A percentile compares a stretch with the other conserved stretches of the same genome.
Conservation (phyloP, 129 eudicot genomes). For the Ambrosia trifida region DNA sequence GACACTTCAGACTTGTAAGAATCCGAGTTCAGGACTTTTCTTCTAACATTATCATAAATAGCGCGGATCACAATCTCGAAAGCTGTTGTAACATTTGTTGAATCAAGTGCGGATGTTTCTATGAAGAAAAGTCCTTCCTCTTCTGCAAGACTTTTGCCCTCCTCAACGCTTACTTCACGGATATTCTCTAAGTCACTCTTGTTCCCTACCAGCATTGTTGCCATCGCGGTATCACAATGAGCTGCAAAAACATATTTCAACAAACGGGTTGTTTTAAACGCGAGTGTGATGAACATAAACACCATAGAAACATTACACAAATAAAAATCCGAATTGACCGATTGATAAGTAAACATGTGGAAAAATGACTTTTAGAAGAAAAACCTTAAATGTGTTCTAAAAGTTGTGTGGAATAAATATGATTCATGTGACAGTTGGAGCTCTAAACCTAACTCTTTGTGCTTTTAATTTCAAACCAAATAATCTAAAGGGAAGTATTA, state of each 20-base stretch:
- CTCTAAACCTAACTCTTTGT: not conserved
- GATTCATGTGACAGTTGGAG: constrained; percentile 9
- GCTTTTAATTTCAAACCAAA: not conserved
- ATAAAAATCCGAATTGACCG: not conserved
- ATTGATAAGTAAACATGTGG: not conserved
- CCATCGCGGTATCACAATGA: constrained; percentile 80
- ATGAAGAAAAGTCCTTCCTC: constrained; percentile 86
- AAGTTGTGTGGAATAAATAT: not conserved
- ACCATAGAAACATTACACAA: not conserved
- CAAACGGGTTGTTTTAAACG: constrained; percentile 6
- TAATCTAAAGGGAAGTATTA: not conserved
- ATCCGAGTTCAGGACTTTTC: constrained; percentile 73
- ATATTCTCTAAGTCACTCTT: constrained; percentile 77
- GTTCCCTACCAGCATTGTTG: constrained; percentile 84
- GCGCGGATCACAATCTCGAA: constrained; percentile 78
- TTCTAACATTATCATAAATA: constrained; percentile 63
- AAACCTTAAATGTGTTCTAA: not conserved
- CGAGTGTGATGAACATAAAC: not conserved
- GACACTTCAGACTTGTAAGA: constrained; percentile 79
- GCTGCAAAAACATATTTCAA: constrained; percentile 45
- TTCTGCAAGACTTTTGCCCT: constrained; percentile 76
- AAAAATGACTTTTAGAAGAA: not conserved
- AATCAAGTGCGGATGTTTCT: constrained; percentile 84
- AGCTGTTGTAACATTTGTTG: constrained; percentile 70
- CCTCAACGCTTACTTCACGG: constrained; percentile 69